phyloP scores from a whole-genome alignment of 805 yeast genomes.

The Kazachstania martiniae region DNA sequence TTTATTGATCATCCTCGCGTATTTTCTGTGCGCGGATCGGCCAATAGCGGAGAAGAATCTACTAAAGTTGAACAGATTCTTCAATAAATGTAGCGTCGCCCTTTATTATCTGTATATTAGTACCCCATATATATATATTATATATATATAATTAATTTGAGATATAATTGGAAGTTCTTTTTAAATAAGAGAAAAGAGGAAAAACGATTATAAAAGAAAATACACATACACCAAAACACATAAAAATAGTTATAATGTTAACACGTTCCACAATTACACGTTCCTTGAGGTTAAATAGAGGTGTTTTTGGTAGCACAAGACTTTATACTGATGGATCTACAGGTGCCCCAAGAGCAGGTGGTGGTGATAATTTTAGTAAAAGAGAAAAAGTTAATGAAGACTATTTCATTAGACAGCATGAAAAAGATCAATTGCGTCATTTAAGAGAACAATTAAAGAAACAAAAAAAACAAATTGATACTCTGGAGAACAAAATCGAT shows the following conservation, averaged over 20 bases:
- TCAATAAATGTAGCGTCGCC: too few species aligned
- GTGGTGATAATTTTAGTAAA: constrained; percentile 55
- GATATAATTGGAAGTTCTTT: too few species aligned
- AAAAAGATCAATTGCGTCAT: constrained; percentile 72
- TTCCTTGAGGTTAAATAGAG: constrained; percentile 11
- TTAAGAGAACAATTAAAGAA: constrained; percentile 68
- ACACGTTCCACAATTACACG: constrained; percentile 22
- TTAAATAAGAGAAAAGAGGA: too few species aligned
- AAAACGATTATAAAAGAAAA: too few species aligned
- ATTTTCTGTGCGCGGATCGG: too few species aligned
- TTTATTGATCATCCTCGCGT: too few species aligned
- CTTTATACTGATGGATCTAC: constrained; percentile 46
- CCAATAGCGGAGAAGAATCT: too few species aligned
- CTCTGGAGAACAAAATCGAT: constrained; percentile 37
- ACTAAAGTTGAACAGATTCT: too few species aligned
- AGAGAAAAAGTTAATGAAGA: constrained; percentile 93
- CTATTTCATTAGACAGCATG: constrained; percentile 75
- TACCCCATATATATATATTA: too few species aligned
- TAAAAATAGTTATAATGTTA: constrained; percentile 7
- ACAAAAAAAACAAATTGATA: constrained; percentile 53
- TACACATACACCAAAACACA: not conserved
- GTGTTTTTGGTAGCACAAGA: constrained; percentile 10
- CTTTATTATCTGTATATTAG: too few species aligned
- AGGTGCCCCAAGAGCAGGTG: constrained; percentile 42
- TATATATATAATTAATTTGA: too few species aligned